phyloP scores from a whole-genome alignment of 352 stramenopile species.

The Globisporangium cylindrosporum region DNA sequence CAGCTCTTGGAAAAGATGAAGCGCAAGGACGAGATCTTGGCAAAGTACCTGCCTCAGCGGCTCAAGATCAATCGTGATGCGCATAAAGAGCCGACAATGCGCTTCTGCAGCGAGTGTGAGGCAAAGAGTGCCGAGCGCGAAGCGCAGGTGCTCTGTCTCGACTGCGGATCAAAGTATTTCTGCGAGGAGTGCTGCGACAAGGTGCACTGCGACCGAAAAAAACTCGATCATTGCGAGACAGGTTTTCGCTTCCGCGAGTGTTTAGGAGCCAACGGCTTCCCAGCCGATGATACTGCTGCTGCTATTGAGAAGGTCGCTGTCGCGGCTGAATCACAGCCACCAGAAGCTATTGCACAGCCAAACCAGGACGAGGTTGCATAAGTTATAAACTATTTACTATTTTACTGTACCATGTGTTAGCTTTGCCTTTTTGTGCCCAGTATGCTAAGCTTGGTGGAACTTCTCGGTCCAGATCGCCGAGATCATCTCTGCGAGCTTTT shows the following conservation, averaged over 20 bases:
- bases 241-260: conserved; percentile 39
- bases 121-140: not conserved
- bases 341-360: not conserved
- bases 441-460: not conserved
- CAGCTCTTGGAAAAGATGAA: conserved; percentile 32
- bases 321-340: not conserved
- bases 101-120: conserved; percentile 19
- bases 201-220: conserved; percentile 28
- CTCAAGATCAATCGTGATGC: conserved; percentile 42
- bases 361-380: not conserved
- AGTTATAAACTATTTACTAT: not conserved
- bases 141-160: conserved; percentile 36
- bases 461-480: not conserved
- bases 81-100: not conserved
- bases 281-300: not conserved
- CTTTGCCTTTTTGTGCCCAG: too few relatives aligned
- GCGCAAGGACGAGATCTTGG: conserved; percentile 30
- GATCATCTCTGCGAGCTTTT: conserved; percentile 26
- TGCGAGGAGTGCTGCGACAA: conserved; percentile 50
- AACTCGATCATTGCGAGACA: conserved; percentile 29
- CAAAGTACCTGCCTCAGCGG: conserved; percentile 36
- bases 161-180: conserved; percentile 37
- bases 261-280: conserved; percentile 34
- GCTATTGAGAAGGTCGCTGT: not conserved
- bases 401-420: too few relatives aligned